Evolutionary conservation across 2,329 filamentous ascomycete species (phyloP), one percentile per base, ranked within the genome.

Genomic region (Cladorrhinum sp.): DNA sequence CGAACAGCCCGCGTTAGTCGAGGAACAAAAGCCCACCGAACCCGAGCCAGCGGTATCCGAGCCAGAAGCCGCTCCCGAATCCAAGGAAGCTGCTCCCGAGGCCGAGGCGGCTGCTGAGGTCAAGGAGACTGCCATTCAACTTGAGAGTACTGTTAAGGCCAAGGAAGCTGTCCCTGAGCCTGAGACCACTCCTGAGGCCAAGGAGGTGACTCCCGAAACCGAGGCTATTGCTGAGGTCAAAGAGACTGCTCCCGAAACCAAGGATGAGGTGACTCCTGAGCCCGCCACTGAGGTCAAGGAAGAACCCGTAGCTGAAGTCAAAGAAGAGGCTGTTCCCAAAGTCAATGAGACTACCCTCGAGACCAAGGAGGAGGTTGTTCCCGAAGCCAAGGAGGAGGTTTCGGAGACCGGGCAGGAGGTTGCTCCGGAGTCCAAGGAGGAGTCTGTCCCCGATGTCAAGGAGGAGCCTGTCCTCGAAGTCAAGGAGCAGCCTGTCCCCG

Each of bases 201-300:
- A 14, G 12, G 14, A 42, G 36, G 14, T 16, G 14, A 36, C 42
- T 21, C 39, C 23, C 20, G 39, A 39, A 6, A 26, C 30, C 6
- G 26, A 56, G 39, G 36, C 26, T 39, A 28, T 42, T 20, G 9
- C 24, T n/a, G 55, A 49, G 46, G 18, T 18, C 24, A 51, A 52
- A 23, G 49, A 57, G 18, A 46, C 12, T 20, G 6, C 54, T 21
- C 14, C 59, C 9, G 59, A 61, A 48, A 33, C 57, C 16, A 55
- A 50, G 51, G 36, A 39, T 2, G 48, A 59, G 53, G n/a, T 49
- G 30, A 16, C 30, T 3, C 12, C 57, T 26, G 50, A 48, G n/a
- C 24, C 28, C 9, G 52, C 57, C 4, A 39, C 36, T 16, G 18
- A 50, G 12, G 5, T 20, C 9, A 50, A 46, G 3, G 24, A 42